These are phyloP conservation scores for Podaxis rugospora DNA, from an alignment of 768 basidiomycete species.

Conservation along the genomic window DNA sequence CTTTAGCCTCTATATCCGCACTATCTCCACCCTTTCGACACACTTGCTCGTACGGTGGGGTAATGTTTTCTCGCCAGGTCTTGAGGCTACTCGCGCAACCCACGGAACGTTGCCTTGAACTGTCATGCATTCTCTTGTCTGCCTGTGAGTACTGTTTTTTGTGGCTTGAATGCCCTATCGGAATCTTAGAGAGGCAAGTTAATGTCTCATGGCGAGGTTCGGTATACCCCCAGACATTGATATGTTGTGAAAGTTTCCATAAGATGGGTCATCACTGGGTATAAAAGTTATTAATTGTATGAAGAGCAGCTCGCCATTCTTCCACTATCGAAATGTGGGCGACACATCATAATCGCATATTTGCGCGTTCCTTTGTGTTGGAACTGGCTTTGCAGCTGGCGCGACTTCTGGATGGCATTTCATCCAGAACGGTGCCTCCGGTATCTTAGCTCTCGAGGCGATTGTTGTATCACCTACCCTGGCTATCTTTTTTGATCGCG, in stretches of 20 bases:
- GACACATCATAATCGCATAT: slow-evolving; percentile 17
- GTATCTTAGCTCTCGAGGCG: slow-evolving; percentile 23
- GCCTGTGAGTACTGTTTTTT: neutral
- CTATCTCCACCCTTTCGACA: neutral
- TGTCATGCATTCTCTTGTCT: neutral
- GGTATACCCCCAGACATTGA: neutral
- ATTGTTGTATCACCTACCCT: slow-evolving; percentile 26
- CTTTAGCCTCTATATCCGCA: neutral
- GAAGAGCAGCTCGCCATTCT: neutral
- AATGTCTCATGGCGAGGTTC: neutral
- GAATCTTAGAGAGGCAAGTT: neutral
- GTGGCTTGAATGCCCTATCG: neutral
- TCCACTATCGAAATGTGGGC: neutral
- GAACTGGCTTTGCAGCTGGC: neutral
- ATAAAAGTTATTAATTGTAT: neutral
- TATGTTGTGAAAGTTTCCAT: neutral
- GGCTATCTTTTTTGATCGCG: slow-evolving; percentile 24
- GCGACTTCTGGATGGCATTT: slow-evolving; percentile 20
- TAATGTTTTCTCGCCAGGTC: neutral
- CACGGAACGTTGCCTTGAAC: neutral
- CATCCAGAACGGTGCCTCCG: slow-evolving; percentile 24
- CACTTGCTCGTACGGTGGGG: neutral
- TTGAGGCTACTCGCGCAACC: neutral
- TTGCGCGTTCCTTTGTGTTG: neutral
- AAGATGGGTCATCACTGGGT: neutral